These are phyloP conservation scores for Filobasidium floriforme DNA, from an alignment of 768 basidiomycete species.

Conservation along the genomic window DNA sequence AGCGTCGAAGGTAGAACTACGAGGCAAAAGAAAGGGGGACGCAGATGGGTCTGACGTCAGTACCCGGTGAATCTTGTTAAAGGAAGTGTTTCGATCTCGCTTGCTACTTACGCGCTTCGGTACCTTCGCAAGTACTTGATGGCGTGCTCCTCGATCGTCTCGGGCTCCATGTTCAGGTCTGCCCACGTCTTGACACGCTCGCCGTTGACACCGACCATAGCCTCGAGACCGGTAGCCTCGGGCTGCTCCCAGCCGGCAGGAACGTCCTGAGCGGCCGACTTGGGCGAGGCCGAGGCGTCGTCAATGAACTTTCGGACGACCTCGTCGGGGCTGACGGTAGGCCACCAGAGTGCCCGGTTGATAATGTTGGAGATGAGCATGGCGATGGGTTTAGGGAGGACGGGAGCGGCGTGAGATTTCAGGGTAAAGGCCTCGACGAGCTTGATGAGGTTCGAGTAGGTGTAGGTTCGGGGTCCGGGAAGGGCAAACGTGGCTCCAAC, in stretches of 20 bases:
- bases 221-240: slow-evolving; percentile 11
- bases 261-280: slow-evolving; percentile 13
- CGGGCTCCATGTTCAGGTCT: slow-evolving; percentile 68
- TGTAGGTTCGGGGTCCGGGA: slow-evolving; percentile 80
- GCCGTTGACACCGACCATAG: slow-evolving; percentile 45
- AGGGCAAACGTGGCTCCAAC: slow-evolving; percentile 61
- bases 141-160: slow-evolving; percentile 78
- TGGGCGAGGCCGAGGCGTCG: slow-evolving; percentile 53
- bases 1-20: slow-evolving; percentile 40
- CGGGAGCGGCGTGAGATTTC: slow-evolving; percentile 64
- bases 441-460: slow-evolving; percentile 54
- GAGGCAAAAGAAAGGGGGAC: background rate
- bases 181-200: slow-evolving; percentile 65
- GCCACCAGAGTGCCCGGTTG: slow-evolving; percentile 79
- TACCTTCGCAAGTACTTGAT: slow-evolving; percentile 84
- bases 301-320: slow-evolving; percentile 78
- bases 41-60: slow-evolving; percentile 5
- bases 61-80: background rate
- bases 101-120: slow-evolving; percentile 67
- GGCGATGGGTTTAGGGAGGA: slow-evolving; percentile 67
- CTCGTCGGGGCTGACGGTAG: slow-evolving; percentile 80
- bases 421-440: slow-evolving; percentile 75
- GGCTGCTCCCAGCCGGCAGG: slow-evolving; percentile 32
- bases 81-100: slow-evolving; percentile 2
- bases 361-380: slow-evolving; percentile 56